Evolutionary conservation across 805 yeast species (phyloP).

Genomic region (Kodamaea restingae): DNA sequence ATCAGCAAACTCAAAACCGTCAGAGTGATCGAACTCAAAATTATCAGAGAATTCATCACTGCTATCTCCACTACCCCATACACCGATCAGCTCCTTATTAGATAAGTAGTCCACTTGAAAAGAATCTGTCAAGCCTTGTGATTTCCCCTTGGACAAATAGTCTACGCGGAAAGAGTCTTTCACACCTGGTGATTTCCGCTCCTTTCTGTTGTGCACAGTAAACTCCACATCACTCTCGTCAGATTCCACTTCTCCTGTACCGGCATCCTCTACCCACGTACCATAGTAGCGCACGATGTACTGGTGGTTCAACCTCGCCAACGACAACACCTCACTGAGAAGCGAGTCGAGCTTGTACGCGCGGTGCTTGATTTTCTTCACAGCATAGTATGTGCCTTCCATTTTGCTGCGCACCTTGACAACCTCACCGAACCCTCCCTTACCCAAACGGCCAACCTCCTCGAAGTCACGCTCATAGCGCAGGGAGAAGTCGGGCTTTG

Average conservation of each 20-base stretch:
- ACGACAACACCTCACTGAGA: slow-evolving; percentile 83
- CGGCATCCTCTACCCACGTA: slow-evolving; percentile 87
- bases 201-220: not conserved
- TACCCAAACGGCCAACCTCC: slow-evolving; percentile 85
- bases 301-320: slow-evolving; percentile 90
- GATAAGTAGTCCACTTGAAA: slow-evolving; percentile 2
- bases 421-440: slow-evolving; percentile 97
- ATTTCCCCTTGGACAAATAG: not conserved
- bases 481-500: not conserved
- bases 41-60: no score
- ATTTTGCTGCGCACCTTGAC: slow-evolving; percentile 92
- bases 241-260: slow-evolving; percentile 18
- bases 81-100: not conserved
- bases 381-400: slow-evolving; percentile 93
- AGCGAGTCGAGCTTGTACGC: slow-evolving; percentile 76
- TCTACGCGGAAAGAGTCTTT: slow-evolving; percentile 2
- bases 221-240: slow-evolving; percentile 18
- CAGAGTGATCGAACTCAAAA: slow-evolving; percentile 6
- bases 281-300: slow-evolving; percentile 95
- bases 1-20: slow-evolving; percentile 5
- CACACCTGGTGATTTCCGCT: not conserved
- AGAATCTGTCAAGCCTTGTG: not conserved
- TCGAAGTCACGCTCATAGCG: slow-evolving; percentile 91
- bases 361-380: slow-evolving; percentile 83
- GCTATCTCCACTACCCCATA: slow-evolving; percentile 1